A percentile compares a stretch with the other conserved stretches of the same genome.
phyloP scores from a whole-genome alignment of 148 eudicot genomes.

The Camellia japonica region DNA sequence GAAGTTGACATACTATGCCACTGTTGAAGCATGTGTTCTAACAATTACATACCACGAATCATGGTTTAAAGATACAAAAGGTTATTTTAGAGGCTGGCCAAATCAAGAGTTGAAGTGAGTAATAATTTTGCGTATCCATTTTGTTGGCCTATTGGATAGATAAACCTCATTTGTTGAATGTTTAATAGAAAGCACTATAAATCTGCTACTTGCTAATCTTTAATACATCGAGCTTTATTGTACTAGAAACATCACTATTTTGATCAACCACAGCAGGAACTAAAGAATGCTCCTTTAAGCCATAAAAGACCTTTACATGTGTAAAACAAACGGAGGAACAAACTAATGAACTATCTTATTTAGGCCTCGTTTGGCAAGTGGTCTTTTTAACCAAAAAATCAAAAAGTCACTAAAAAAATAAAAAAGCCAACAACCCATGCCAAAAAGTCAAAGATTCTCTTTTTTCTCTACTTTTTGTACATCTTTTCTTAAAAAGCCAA shows the following conservation, averaged over 20 bases:
- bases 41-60: slow-evolving; percentile 51
- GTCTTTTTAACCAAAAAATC: too few species aligned
- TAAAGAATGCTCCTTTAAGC: not conserved
- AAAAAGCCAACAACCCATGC: too few species aligned
- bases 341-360: not conserved
- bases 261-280: slow-evolving; percentile 4
- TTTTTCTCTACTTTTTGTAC: too few species aligned
- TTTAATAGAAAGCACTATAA: not conserved
- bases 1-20: slow-evolving; percentile 85
- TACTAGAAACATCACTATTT: not conserved
- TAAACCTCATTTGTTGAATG: not conserved
- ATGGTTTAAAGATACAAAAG: slow-evolving; percentile 67
- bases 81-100: slow-evolving; percentile 80
- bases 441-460: too few species aligned
- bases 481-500: too few species aligned
- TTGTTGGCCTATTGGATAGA: not conserved
- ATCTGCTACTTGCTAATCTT: not conserved
- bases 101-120: slow-evolving; percentile 84
- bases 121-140: not conserved
- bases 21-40: slow-evolving; percentile 59
- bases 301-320: not conserved
- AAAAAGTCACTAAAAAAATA: too few species aligned
- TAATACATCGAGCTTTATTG: not conserved
- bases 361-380: too few species aligned
- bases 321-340: slow-evolving; percentile 2